Percentiles rank a stretch among this genome's conserved stretches.
These are phyloP conservation scores for Dioscorea alata DNA, from an alignment of 106 monocot genomes.

Conservation along the genomic window DNA sequence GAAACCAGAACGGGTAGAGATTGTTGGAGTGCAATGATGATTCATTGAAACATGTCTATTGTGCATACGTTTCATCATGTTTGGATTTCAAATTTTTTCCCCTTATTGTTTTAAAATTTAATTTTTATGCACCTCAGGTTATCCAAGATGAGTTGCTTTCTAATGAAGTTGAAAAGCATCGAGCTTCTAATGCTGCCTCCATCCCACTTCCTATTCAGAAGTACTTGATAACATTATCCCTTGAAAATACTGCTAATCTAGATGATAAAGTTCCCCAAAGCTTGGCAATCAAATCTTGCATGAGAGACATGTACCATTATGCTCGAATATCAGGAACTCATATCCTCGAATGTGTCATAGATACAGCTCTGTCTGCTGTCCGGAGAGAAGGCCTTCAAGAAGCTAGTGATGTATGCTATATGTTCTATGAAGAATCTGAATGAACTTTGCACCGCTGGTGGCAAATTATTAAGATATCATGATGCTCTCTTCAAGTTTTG, in stretches of 20 bases:
- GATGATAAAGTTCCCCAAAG: conserved; percentile 23
- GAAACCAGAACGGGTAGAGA: too few species aligned
- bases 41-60: too few species aligned
- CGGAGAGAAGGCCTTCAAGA: conserved; percentile 72
- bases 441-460: too few species aligned
- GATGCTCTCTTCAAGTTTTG: background rate
- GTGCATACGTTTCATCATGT: too few species aligned
- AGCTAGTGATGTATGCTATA: conserved; percentile 71
- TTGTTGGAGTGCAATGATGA: too few species aligned
- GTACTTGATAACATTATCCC: conserved; percentile 46
- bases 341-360: conserved; percentile 70
- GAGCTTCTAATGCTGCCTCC: conserved; percentile 26
- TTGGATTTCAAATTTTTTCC: too few species aligned
- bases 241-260: conserved; percentile 8
- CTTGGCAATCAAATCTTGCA: conserved; percentile 40
- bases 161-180: conserved; percentile 65
- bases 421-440: background rate
- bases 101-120: too few species aligned
- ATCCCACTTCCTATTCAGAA: conserved; percentile 74
- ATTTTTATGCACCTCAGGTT: conserved; percentile 30
- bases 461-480: background rate
- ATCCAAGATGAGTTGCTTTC: conserved; percentile 66
- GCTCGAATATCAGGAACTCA: conserved; percentile 71
- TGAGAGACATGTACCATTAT: conserved; percentile 80
- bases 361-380: conserved; percentile 63